Conservation (phyloP, 331 rosid genomes). For the Phaseolus coccineus region DNA sequence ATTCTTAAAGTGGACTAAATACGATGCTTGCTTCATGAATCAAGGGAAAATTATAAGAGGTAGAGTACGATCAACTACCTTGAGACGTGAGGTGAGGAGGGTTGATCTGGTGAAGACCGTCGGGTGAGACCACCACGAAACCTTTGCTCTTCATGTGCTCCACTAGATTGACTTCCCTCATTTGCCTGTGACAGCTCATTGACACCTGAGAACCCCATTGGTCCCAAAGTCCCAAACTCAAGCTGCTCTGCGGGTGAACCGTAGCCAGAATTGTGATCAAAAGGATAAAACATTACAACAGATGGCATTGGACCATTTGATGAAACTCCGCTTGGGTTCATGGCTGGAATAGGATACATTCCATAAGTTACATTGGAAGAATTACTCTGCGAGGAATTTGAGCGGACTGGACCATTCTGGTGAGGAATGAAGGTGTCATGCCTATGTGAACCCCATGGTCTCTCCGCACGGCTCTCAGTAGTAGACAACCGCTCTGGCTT, state of each 20-base stretch:
- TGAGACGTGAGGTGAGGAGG: slow-evolving; percentile 83
- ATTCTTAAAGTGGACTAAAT: background rate
- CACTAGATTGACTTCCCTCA: slow-evolving; percentile 67
- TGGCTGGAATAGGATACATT: slow-evolving; percentile 74
- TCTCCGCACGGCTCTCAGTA: slow-evolving; percentile 76
- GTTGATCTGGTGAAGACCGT: slow-evolving; percentile 84
- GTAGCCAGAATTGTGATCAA: slow-evolving; percentile 70
- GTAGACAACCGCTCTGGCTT: slow-evolving; percentile 71
- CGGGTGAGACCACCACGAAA: slow-evolving; percentile 70
- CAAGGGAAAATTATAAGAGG: background rate
- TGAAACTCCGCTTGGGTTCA: slow-evolving; percentile 73
- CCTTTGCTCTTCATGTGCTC: slow-evolving; percentile 77
- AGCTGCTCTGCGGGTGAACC: slow-evolving; percentile 76
- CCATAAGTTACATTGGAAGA: slow-evolving; percentile 77
- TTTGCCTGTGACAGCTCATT: slow-evolving; percentile 69
- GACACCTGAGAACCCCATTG: slow-evolving; percentile 69
- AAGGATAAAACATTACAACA: slow-evolving; percentile 90
- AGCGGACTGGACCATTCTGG: slow-evolving; percentile 85
- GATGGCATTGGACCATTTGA: slow-evolving; percentile 89
- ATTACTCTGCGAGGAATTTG: slow-evolving; percentile 63
- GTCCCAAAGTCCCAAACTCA: slow-evolving; percentile 94
- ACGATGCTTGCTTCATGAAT: background rate
- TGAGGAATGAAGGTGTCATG: slow-evolving; percentile 62
- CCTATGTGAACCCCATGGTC: slow-evolving; percentile 85
- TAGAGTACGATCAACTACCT: slow-evolving; percentile 56